Conservation (phyloP, 2,329 filamentous ascomycete genomes). For the Talaromyces sp. region DNA sequence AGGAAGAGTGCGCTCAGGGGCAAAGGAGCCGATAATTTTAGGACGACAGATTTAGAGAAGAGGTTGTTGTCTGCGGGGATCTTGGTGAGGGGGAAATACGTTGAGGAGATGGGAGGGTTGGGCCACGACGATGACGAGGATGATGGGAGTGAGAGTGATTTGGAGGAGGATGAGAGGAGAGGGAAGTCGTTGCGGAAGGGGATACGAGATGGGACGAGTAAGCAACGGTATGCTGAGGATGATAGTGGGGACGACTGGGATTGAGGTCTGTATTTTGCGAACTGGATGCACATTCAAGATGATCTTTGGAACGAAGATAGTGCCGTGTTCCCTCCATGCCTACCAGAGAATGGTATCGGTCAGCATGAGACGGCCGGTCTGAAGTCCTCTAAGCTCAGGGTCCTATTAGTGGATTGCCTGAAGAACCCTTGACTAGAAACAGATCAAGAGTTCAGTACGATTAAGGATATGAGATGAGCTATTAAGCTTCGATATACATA, state of each 20-base stretch:
- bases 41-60: slow-evolving; percentile 41
- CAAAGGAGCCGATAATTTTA: slow-evolving; percentile 37
- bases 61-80: slow-evolving; percentile 40
- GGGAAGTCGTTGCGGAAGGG: slow-evolving; percentile 10
- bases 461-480: background rate
- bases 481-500: background rate
- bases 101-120: slow-evolving; percentile 27
- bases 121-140: slow-evolving; percentile 25
- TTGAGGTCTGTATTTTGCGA: slow-evolving; percentile 27
- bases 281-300: background rate
- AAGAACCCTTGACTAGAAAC: background rate
- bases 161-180: slow-evolving; percentile 21
- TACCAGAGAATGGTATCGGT: background rate
- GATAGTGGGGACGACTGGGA: slow-evolving; percentile 48
- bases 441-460: background rate
- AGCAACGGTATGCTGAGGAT: slow-evolving; percentile 30
- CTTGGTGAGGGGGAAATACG: slow-evolving; percentile 35
- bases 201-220: slow-evolving; percentile 31
- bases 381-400: background rate
- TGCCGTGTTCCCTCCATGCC: background rate
- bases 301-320: background rate
- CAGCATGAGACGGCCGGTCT: background rate
- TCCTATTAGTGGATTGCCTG: too few relatives aligned
- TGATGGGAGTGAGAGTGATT: slow-evolving; percentile 25
- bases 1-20: slow-evolving; percentile 12